These are phyloP conservation scores for Prinsepia uniflora DNA, from an alignment of 306 rosid species.

Conservation along the genomic window DNA sequence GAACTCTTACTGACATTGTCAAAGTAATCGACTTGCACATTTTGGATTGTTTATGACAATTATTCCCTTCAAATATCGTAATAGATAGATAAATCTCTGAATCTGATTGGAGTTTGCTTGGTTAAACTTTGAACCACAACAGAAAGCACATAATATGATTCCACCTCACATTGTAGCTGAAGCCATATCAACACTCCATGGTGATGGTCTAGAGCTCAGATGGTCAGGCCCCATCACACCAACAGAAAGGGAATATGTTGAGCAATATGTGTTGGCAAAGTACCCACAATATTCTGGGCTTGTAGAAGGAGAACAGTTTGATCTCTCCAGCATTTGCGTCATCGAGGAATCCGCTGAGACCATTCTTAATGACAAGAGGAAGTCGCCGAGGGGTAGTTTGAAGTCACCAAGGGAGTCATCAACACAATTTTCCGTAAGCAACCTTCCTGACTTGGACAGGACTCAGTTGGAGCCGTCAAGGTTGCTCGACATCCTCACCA, in stretches of 20 bases:
- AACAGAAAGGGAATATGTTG: constrained; percentile 80
- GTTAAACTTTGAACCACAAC: constrained; percentile 21
- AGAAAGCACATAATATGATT: constrained; percentile 46
- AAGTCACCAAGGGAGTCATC: constrained; percentile 44
- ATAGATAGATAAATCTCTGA: not conserved
- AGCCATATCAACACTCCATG: constrained; percentile 58
- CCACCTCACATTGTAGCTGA: constrained; percentile 50
- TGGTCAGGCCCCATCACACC: constrained; percentile 93
- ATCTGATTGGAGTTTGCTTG: constrained; percentile 1
- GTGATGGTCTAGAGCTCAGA: constrained; percentile 66
- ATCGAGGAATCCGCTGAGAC: constrained; percentile 58
- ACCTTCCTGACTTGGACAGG: constrained; percentile 66
- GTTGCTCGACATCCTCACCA: constrained; percentile 65
- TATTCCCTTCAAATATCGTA: not conserved
- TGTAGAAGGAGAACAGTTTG: constrained; percentile 63
- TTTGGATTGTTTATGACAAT: too few relatives aligned
- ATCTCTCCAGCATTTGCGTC: constrained; percentile 64
- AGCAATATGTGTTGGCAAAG: constrained; percentile 73
- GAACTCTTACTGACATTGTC: too few relatives aligned
- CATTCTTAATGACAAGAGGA: constrained; percentile 46
- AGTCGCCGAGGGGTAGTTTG: constrained; percentile 48
- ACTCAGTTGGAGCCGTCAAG: constrained; percentile 74
- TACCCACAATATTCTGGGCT: constrained; percentile 73
- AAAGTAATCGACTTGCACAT: too few relatives aligned
- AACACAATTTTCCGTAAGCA: constrained; percentile 49